These are phyloP conservation scores for Brasilioporus rufonigricans DNA, from an alignment of 768 basidiomycete species.

Conservation along the genomic window DNA sequence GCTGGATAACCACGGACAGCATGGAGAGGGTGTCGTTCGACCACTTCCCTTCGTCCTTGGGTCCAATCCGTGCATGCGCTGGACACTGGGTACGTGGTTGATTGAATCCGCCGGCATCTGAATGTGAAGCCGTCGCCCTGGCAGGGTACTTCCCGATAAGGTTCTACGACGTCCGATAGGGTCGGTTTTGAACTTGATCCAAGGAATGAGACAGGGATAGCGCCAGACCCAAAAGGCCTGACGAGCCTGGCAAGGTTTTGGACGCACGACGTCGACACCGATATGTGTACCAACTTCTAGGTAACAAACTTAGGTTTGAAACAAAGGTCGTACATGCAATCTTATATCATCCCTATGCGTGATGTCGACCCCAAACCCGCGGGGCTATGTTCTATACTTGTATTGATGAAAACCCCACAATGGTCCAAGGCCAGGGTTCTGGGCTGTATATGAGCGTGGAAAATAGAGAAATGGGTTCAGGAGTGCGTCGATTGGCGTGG, in stretches of 20 bases:
- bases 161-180: neutral
- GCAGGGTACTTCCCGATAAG: constrained; percentile 1
- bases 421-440: constrained; percentile 5
- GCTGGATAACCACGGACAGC: neutral
- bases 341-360: neutral
- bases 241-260: no score
- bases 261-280: neutral
- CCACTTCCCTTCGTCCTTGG: neutral
- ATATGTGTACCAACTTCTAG: neutral
- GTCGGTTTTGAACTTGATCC: neutral
- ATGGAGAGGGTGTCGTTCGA: neutral
- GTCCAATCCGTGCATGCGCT: neutral
- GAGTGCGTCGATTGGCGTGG: neutral
- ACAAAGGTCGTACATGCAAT: constrained; percentile 1
- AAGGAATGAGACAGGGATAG: neutral
- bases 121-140: neutral
- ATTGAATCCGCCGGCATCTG: no score
- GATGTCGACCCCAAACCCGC: neutral
- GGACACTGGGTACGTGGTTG: neutral
- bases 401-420: constrained; percentile 6
- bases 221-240: no score
- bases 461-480: constrained; percentile 1
- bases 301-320: constrained; percentile 12
- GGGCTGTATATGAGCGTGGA: constrained; percentile 7
- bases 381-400: constrained; percentile 4